These are phyloP conservation scores for Lachancea sp. DNA, from an alignment of 805 yeast species.

Conservation along the genomic window DNA sequence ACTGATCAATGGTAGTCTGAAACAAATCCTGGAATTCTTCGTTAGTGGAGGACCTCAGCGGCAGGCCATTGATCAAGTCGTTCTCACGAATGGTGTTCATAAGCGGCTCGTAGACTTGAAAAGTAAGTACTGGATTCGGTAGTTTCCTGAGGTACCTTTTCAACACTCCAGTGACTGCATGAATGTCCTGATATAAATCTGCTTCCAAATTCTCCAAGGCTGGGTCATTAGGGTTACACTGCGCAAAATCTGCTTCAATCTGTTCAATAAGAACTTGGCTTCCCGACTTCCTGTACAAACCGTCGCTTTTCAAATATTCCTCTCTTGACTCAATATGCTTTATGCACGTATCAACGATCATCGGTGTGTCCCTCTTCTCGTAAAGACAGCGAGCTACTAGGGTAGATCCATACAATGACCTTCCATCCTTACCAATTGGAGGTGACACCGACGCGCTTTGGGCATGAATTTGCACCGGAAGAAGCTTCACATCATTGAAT, in stretches of 20 bases:
- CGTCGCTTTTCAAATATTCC: constrained; percentile 55
- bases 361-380: constrained; percentile 63
- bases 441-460: constrained; percentile 16
- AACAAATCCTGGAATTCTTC: constrained; percentile 8
- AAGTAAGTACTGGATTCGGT: constrained; percentile 80
- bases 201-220: constrained; percentile 14
- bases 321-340: constrained; percentile 75
- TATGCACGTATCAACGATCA: constrained; percentile 64
- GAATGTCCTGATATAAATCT: constrained; percentile 57
- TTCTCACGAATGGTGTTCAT: constrained; percentile 45
- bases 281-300: constrained; percentile 87
- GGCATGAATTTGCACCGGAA: constrained; percentile 20
- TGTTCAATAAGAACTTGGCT: constrained; percentile 46
- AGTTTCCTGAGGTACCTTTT: constrained; percentile 81
- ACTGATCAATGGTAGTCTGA: constrained; percentile 30
- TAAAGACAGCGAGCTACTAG: constrained; percentile 54
- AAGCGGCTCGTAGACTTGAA: constrained; percentile 56
- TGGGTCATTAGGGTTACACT: constrained; percentile 27
- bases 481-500: constrained; percentile 33
- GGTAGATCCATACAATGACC: constrained; percentile 35
- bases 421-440: constrained; percentile 24
- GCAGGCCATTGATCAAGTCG: constrained; percentile 18
- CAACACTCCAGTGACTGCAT: constrained; percentile 79
- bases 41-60: constrained; percentile 16
- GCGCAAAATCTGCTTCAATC: constrained; percentile 26